A percentile compares a stretch with the other conserved stretches of the same genome.
Conservation (phyloP, 495 filamentous ascomycete genomes). For the Aspergillus coremiiformis region DNA sequence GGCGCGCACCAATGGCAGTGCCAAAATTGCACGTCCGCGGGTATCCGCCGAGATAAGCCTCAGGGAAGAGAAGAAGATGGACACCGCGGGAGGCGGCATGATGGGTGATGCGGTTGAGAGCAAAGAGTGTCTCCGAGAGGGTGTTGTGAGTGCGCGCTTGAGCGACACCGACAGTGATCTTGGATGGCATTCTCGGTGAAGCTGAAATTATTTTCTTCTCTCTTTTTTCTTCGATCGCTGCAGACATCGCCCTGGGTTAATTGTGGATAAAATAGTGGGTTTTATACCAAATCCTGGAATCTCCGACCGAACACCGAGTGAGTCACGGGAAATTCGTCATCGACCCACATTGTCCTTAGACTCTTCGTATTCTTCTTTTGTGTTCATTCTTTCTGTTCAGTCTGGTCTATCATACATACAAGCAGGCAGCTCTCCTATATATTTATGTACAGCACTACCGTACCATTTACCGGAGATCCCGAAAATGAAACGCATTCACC, state of each 20-base stretch:
- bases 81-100: constrained; percentile 41
- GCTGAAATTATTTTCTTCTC: neutral
- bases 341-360: no score
- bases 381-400: neutral
- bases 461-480: neutral
- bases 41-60: constrained; percentile 91
- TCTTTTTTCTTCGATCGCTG: neutral
- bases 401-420: neutral
- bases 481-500: neutral
- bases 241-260: neutral
- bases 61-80: constrained; percentile 80
- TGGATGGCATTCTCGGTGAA: constrained; percentile 23
- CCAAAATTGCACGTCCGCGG: constrained; percentile 80
- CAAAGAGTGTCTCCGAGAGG: constrained; percentile 55
- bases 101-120: constrained; percentile 50
- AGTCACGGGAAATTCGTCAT: neutral
- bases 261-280: neutral
- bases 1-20: constrained; percentile 60
- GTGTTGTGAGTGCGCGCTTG: constrained; percentile 67
- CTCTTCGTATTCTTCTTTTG: no score
- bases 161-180: constrained; percentile 65
- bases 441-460: neutral
- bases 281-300: neutral
- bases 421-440: neutral
- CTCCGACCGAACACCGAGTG: neutral